A percentile compares a stretch with the other conserved stretches of the same genome.
Conservation (phyloP, 1,139 yeast genomes). For the Scheffersomyces stambukii region DNA sequence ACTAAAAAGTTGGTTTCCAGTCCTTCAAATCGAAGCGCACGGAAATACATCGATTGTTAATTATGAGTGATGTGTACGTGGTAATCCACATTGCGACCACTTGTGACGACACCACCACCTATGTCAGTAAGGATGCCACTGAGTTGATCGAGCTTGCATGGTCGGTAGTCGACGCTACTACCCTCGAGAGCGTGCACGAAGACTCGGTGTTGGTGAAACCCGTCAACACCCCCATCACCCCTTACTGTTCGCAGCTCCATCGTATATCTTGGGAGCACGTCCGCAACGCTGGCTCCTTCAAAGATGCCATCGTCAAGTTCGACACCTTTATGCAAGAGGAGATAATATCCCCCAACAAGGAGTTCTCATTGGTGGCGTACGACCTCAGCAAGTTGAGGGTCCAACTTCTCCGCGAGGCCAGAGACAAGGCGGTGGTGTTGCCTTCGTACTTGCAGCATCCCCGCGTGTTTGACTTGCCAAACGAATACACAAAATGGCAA, state of each 20-base stretch:
- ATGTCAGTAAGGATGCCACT: constrained; percentile 58
- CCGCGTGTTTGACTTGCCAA: constrained; percentile 67
- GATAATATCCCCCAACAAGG: constrained; percentile 39
- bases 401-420: constrained; percentile 74
- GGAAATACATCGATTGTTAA: too few species aligned
- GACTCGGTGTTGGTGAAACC: constrained; percentile 58
- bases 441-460: constrained; percentile 79
- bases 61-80: constrained; percentile 58
- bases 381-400: constrained; percentile 71
- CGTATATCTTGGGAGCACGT: constrained; percentile 63
- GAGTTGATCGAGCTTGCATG: constrained; percentile 69
- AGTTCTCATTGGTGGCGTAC: constrained; percentile 65
- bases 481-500: constrained; percentile 73
- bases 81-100: constrained; percentile 64
- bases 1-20: too few species aligned
- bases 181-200: constrained; percentile 30
- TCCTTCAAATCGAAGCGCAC: too few species aligned
- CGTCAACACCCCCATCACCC: constrained; percentile 62
- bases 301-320: constrained; percentile 55
- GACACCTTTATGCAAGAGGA: constrained; percentile 47
- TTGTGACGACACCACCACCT: constrained; percentile 55
- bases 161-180: constrained; percentile 41
- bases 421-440: constrained; percentile 66
- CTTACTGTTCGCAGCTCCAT: constrained; percentile 51
- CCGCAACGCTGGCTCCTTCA: constrained; percentile 48